Conservation (phyloP, 768 basidiomycete species). For the Rhodosporidiobolus sp. region DNA sequence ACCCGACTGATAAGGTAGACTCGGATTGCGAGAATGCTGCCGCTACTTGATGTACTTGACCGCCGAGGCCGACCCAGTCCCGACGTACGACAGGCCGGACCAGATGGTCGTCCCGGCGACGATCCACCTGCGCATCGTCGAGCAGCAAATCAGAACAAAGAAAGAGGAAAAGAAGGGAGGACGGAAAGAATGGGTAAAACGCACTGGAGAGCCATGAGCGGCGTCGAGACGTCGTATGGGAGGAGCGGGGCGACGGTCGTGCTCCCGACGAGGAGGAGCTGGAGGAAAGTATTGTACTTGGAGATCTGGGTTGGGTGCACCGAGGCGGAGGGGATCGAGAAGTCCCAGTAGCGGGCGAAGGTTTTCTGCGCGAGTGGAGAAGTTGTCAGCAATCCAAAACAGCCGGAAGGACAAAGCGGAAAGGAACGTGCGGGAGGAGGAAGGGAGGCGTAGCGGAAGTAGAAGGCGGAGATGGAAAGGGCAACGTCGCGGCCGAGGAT, state of each 20-base stretch:
- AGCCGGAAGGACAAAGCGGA: slow-evolving; percentile 1
- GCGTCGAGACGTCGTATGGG: slow-evolving; percentile 57
- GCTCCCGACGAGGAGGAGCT: slow-evolving; percentile 82
- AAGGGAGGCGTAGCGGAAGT: slow-evolving; percentile 84
- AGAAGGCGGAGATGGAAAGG: slow-evolving; percentile 83
- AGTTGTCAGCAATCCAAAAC: not conserved
- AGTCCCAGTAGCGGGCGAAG: slow-evolving; percentile 88
- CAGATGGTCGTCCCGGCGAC: slow-evolving; percentile 88
- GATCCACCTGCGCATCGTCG: slow-evolving; percentile 58
- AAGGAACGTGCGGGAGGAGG: slow-evolving; percentile 68
- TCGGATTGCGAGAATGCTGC: not conserved
- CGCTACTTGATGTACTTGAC: slow-evolving; percentile 45
- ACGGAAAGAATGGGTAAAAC: slow-evolving; percentile 47
- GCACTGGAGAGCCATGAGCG: slow-evolving; percentile 71
- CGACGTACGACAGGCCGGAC: slow-evolving; percentile 64
- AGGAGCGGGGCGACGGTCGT: slow-evolving; percentile 82
- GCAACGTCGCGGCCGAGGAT: slow-evolving; percentile 86
- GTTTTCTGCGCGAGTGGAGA: slow-evolving; percentile 66
- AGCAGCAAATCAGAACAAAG: no score
- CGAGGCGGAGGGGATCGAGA: slow-evolving; percentile 90
- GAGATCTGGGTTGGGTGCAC: slow-evolving; percentile 90
- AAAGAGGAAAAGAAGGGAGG: not conserved
- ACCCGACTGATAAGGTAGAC: not conserved
- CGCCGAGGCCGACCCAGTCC: slow-evolving; percentile 40
- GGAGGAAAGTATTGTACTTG: slow-evolving; percentile 92